These are phyloP conservation scores for Oryza brachyantha DNA, from an alignment of 176 grass and related monocot species.

Conservation along the genomic window DNA sequence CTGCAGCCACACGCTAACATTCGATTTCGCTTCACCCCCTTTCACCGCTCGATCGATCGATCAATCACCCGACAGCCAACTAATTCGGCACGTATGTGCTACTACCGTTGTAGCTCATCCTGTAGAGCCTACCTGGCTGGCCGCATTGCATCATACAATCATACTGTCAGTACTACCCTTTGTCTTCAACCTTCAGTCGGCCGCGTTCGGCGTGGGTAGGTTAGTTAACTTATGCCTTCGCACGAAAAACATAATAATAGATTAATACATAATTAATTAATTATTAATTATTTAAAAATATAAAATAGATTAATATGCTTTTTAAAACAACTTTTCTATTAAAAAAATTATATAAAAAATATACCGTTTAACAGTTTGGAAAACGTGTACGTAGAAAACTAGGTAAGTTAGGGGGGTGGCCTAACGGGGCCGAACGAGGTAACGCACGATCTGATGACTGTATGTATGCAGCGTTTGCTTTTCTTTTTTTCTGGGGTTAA, in stretches of 20 bases:
- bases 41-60: not conserved
- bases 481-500: not conserved
- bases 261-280: too few species aligned
- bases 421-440: too few species aligned
- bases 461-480: not conserved
- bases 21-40: not conserved
- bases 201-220: too few species aligned
- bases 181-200: slow-evolving; percentile 20
- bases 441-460: not conserved
- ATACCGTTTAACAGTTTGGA: too few species aligned
- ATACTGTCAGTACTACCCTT: not conserved
- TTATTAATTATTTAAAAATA: too few species aligned
- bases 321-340: too few species aligned
- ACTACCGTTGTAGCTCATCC: not conserved
- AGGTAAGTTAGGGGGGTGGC: too few species aligned
- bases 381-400: too few species aligned
- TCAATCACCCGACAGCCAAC: slow-evolving; percentile 21
- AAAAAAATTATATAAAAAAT: too few species aligned
- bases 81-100: not conserved
- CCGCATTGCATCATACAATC: not conserved
- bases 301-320: too few species aligned
- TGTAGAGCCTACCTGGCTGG: not conserved
- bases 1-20: slow-evolving; percentile 6
- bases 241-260: too few species aligned
- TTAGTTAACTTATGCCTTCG: too few species aligned